Base-by-base conservation (phyloP, 2,329 filamentous ascomycete genomes). In the Cytospora chrysosperma region DNA sequence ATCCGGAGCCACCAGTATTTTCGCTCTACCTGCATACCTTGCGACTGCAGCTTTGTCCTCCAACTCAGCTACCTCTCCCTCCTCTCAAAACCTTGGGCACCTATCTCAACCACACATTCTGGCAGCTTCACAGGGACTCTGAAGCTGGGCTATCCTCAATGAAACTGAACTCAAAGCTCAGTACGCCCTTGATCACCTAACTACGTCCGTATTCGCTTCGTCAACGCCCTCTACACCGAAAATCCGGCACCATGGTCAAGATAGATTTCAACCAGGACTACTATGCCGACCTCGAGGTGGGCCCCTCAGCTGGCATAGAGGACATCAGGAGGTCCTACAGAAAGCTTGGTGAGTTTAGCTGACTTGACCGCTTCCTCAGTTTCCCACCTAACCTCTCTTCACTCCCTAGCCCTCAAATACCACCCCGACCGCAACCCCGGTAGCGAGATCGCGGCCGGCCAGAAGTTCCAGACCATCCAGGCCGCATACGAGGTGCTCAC, bases 361-460 rank as follows among this genome's bases (percentile, higher is more conserved):
- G 8, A 5, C 17, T 62, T 63, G 32, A 65, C 61, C 52, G 49
- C 43, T 51, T 65, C 53, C 72, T 75, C 32, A 26, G n/a, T 47
- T 26, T 37, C 28, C 27, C 24, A 49, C 43, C 61, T 66, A 32
- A 66, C 47, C 30, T 8, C n/a, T n/a, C 15, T 26, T 21, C 52
- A 17, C 12, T 50, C 13, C 27, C 4, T 63, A 92, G 92, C 92
- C 55, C 81, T 96, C 54, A 90, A 91, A 75, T 96, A 90, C 71
- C 93, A 97, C 72, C 93, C 93, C 9, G 93, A 97, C 74, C 89
- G 93, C 65, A 96, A 97, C 72, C 91, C 89, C 13, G 93, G 93
- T 58, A 86, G 85, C 71, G 92, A 96, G 76, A 78, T 85, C 63
- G 91, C 94, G 72, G 90, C 89, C 72, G 91, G 91, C 68, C 82